Evolutionary conservation across 495 filamentous ascomycete species (phyloP), one percentile per base, ranked within the genome.

Genomic region (Tuber melanosporum): DNA sequence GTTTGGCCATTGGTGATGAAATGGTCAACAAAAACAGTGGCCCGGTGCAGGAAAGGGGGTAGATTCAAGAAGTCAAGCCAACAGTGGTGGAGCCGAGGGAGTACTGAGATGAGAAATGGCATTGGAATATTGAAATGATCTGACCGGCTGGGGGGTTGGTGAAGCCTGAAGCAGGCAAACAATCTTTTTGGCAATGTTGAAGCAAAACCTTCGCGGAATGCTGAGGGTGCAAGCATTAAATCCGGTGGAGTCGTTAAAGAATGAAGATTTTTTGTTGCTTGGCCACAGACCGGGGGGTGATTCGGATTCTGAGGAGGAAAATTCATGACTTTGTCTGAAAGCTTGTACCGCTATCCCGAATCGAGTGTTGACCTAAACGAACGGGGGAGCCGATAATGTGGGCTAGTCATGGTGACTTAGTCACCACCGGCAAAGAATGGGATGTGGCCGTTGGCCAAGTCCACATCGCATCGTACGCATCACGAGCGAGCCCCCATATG

Each of bases 1-100:
- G 71, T 70, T 57, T 36, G 19, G 78, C 36, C 73, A 62, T 85
- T 80, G 41, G 84, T 86, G 71, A 26, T 32, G 32, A 3, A 6
- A n/a, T 15, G 15, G n/a, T 26, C 26, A 26, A 62, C 9, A 62
- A 62, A 62, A 32, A 9, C 57, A 15, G 57, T 2, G 57, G 57
- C 3, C 14, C 2, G 15, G 57, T 6, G 5, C 0, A 62, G 10
- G 10, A 15, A 10, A 26, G n/a, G n/a, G n/a, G 57, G 15, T 32
- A 32, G 52, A n/a, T 22, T 26, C n/a, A 22, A 26, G n/a, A 32
- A 32, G n/a, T 62, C n/a, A 15, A 62, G 57, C 26, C n/a, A 12
- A 22, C 5, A n/a, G 52, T 57, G 3, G 32, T 15, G 52, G 10
- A 62, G 26, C 3, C 14, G n/a, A 62, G 22, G 39, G 2, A 41